phyloP scores from a whole-genome alignment of 805 yeast species.

The Ogataea chonburiensis region DNA sequence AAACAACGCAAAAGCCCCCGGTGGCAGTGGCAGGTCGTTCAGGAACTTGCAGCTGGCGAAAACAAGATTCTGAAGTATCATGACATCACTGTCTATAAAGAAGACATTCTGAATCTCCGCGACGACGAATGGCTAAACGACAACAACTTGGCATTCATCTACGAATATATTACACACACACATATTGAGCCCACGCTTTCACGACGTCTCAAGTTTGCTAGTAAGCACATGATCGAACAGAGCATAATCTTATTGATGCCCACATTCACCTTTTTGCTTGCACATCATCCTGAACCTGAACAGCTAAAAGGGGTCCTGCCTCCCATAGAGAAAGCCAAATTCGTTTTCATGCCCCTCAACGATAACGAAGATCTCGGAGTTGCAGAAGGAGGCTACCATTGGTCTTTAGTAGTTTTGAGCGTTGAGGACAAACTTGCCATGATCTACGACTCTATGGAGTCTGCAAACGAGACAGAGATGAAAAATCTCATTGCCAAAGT shows the following conservation, averaged over 20 bases:
- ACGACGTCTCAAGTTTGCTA: slow-evolving; percentile 27
- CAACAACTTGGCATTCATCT: slow-evolving; percentile 62
- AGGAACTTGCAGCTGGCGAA: slow-evolving; percentile 13
- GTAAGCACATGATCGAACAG: slow-evolving; percentile 25
- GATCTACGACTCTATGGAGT: slow-evolving; percentile 59
- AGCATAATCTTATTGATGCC: slow-evolving; percentile 51
- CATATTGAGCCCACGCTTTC: slow-evolving; percentile 29
- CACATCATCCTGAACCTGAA: slow-evolving; percentile 46
- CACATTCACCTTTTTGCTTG: slow-evolving; percentile 59
- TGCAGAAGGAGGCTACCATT: slow-evolving; percentile 71
- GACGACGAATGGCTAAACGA: slow-evolving; percentile 77
- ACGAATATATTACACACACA: slow-evolving; percentile 49
- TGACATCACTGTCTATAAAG: slow-evolving; percentile 56
- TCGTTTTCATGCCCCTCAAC: slow-evolving; percentile 67
- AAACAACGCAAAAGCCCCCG: slow-evolving; percentile 5
- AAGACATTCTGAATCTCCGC: slow-evolving; percentile 55
- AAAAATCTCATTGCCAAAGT: slow-evolving; percentile 34
- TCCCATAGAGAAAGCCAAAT: slow-evolving; percentile 40
- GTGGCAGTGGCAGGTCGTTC: slow-evolving; percentile 2
- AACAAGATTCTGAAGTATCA: slow-evolving; percentile 46
- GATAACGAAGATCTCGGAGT: slow-evolving; percentile 58
- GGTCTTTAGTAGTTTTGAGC: slow-evolving; percentile 64
- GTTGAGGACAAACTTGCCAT: slow-evolving; percentile 46
- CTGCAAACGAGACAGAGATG: slow-evolving; percentile 41
- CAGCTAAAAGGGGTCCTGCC: slow-evolving; percentile 47